phyloP scores from a whole-genome alignment of 2,329 filamentous ascomycete species.

The Fusarium protoensiforme region DNA sequence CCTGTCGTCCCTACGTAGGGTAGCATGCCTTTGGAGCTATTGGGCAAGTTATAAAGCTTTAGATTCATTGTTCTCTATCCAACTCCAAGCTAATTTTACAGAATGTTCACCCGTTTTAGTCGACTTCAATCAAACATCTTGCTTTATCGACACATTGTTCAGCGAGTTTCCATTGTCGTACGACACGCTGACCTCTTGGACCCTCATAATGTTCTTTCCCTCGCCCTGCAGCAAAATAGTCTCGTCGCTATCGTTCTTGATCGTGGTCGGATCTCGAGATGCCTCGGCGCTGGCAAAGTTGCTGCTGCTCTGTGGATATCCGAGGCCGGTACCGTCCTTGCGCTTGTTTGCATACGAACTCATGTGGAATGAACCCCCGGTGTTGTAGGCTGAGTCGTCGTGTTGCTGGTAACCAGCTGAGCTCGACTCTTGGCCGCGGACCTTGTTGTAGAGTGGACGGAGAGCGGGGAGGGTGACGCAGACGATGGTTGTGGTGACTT shows the following conservation, averaged over 20 bases:
- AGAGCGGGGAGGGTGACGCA: conserved; percentile 19
- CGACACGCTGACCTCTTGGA: conserved; percentile 22
- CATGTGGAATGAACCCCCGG: conserved; percentile 6
- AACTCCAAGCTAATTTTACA: neutral
- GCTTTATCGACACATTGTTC: neutral
- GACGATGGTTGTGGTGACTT: conserved; percentile 23
- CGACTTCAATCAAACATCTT: neutral
- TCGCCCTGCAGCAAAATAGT: conserved; percentile 16
- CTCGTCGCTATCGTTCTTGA: conserved; percentile 28
- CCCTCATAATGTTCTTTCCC: conserved; percentile 17
- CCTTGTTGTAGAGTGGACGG: conserved; percentile 16
- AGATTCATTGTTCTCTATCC: neutral
- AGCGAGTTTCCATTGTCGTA: neutral
- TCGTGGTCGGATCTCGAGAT: neutral
- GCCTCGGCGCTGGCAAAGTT: conserved; percentile 12
- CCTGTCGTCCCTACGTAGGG: neutral
- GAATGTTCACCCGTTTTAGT: neutral
- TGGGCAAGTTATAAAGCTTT: neutral
- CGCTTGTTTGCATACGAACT: conserved; percentile 9
- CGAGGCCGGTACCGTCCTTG: neutral
- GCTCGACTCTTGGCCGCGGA: conserved; percentile 23
- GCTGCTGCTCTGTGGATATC: neutral
- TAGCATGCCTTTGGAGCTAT: too few species aligned
- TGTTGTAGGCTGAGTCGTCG: conserved; percentile 17
- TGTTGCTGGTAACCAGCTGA: conserved; percentile 27